Evolutionary conservation across 2,329 filamentous ascomycete species (phyloP).

Genomic region (Pseudocercospora pini-densiflorae): DNA sequence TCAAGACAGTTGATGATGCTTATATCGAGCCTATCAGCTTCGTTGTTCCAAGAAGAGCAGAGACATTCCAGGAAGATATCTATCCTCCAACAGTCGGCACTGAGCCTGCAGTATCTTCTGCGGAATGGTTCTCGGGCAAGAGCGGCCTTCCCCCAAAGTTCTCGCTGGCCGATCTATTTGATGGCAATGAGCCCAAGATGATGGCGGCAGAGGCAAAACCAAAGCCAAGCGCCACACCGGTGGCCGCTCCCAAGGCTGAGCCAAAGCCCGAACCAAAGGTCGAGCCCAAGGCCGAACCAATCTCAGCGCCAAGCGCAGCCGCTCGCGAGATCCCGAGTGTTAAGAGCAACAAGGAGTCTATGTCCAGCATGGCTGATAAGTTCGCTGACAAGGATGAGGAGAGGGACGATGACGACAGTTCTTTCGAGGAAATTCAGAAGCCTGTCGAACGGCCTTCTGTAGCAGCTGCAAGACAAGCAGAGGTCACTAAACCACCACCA

Average conservation of each 20-base stretch:
- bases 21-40: constrained; percentile 98
- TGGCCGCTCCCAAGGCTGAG: constrained; percentile 41
- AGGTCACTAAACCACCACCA: constrained; percentile 22
- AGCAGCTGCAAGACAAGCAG: constrained; percentile 30
- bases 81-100: constrained; percentile 83
- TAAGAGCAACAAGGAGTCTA: constrained; percentile 84
- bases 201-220: constrained; percentile 72
- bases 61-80: constrained; percentile 96
- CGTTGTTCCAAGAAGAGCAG: constrained; percentile 89
- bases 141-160: constrained; percentile 82
- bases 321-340: constrained; percentile 65
- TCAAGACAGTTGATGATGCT: constrained; percentile 93
- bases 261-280: constrained; percentile 54
- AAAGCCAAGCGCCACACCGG: constrained; percentile 33
- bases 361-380: constrained; percentile 82
- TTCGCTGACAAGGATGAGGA: constrained; percentile 75
- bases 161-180: constrained; percentile 89
- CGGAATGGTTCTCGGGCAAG: constrained; percentile 88
- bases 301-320: constrained; percentile 43
- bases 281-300: constrained; percentile 56
- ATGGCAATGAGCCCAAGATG: constrained; percentile 79
- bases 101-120: constrained; percentile 77
- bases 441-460: constrained; percentile 65
- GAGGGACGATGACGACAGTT: constrained; percentile 69
- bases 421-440: constrained; percentile 85